These are phyloP conservation scores for Dujonia santamariae DNA, from an alignment of 1,139 yeast genomes.

Conservation along the genomic window DNA sequence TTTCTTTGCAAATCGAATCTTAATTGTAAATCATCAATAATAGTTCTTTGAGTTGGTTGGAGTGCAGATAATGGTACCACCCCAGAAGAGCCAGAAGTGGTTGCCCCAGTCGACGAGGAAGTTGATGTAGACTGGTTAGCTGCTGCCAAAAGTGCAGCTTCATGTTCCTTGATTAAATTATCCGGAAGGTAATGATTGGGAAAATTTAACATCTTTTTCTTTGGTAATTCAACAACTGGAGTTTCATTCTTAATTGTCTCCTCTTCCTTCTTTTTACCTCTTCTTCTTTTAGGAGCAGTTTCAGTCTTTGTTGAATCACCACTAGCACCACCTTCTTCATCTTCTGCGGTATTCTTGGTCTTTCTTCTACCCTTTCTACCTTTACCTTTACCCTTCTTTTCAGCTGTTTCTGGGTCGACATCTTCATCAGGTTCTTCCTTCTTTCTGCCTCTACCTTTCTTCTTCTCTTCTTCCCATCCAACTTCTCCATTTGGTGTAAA, in stretches of 20 bases:
- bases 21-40: constrained; percentile 36
- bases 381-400: constrained; percentile 7
- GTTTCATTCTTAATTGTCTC: neutral
- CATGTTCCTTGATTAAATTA: constrained; percentile 1
- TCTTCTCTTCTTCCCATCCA: constrained; percentile 3
- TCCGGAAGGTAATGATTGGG: constrained; percentile 9
- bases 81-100: constrained; percentile 11
- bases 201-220: constrained; percentile 7
- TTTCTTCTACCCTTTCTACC: constrained; percentile 7
- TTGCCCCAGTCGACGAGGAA: neutral
- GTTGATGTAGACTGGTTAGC: neutral
- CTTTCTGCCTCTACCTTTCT: constrained; percentile 2
- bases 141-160: neutral
- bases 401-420: neutral
- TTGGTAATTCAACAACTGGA: constrained; percentile 2
- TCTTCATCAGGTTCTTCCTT: constrained; percentile 1
- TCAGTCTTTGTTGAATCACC: neutral
- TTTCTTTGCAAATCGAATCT: constrained; percentile 40
- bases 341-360: constrained; percentile 4
- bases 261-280: constrained; percentile 1
- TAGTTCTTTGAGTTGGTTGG: constrained; percentile 39
- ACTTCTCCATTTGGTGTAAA: constrained; percentile 41
- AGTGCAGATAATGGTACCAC: constrained; percentile 9
- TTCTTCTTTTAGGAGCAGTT: neutral
- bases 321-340: neutral